Conservation (phyloP, 78 protist species). For the Dictyostelium firmibasis region DNA sequence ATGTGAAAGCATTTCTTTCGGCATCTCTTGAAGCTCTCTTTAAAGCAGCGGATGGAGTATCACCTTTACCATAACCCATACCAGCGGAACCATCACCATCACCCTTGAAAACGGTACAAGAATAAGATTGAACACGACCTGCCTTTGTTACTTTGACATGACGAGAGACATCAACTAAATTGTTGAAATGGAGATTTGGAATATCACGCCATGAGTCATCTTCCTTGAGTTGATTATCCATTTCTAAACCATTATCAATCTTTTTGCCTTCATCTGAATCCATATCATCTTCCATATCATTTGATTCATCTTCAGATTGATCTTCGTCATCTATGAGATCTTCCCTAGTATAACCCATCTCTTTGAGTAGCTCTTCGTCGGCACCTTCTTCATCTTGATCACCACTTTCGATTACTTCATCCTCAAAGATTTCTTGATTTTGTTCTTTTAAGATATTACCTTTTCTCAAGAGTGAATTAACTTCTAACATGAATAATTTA, state of each 20-base stretch:
- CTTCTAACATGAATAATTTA: not conserved
- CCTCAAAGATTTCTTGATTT: not conserved
- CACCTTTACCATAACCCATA: constrained; percentile 81
- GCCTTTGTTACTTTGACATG: constrained; percentile 61
- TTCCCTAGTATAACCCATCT: not conserved
- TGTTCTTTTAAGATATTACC: not conserved
- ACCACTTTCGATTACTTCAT: no score
- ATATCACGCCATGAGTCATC: not conserved
- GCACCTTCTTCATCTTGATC: not conserved
- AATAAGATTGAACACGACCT: constrained; percentile 51
- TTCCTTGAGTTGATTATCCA: not conserved
- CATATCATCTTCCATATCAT: not conserved
- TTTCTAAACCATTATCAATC: no score
- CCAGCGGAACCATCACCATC: constrained; percentile 70
- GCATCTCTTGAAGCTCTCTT: constrained; percentile 40
- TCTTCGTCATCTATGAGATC: not conserved
- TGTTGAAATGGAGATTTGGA: not conserved
- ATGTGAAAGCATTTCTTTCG: constrained; percentile 37
- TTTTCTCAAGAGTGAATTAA: not conserved
- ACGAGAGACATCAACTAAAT: constrained; percentile 19
- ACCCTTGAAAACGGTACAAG: constrained; percentile 34
- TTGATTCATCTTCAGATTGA: not conserved
- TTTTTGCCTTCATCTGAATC: not conserved
- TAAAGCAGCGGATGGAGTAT: constrained; percentile 16
- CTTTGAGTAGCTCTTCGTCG: not conserved